A percentile compares a stretch with the other conserved stretches of the same genome.
phyloP scores from a whole-genome alignment of 192 early-diverging fungal species.

The Linnemannia zychae region DNA sequence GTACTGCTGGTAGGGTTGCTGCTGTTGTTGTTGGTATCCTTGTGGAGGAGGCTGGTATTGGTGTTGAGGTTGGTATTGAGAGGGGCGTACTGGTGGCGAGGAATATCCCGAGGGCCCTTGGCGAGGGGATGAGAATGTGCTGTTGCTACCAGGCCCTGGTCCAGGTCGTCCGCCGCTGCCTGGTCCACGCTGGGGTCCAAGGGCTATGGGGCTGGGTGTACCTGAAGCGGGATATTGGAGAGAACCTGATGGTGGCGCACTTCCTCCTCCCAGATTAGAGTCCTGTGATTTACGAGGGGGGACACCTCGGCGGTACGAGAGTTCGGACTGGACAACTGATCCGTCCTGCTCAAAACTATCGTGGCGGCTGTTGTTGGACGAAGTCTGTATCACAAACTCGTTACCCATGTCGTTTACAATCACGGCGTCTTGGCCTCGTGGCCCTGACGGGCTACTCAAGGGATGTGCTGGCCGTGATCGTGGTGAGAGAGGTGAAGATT shows the following conservation, averaged over 20 bases:
- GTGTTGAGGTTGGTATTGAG: constrained; percentile 24
- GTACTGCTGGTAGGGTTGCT: constrained; percentile 1
- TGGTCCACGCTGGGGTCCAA: constrained; percentile 4
- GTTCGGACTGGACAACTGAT: constrained; percentile 17
- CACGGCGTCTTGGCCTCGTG: not conserved
- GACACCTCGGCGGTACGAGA: not conserved
- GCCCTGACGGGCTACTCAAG: not conserved
- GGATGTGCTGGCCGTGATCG: constrained; percentile 5
- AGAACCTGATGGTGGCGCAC: not conserved
- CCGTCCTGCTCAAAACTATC: constrained; percentile 20
- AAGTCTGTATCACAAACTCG: constrained; percentile 35
- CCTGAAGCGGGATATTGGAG: not conserved
- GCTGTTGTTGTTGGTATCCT: not conserved
- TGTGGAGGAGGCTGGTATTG: constrained; percentile 12
- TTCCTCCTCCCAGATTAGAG: not conserved
- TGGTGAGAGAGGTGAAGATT: constrained; percentile 7
- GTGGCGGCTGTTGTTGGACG: not conserved
- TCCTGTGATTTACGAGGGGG: constrained; percentile 17
- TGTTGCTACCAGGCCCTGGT: constrained; percentile 4
- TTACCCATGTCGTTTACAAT: constrained; percentile 43
- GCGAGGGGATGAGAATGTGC: constrained; percentile 28
- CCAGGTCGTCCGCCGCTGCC: not conserved
- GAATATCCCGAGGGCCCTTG: constrained; percentile 25
- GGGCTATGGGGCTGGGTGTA: constrained; percentile 12
- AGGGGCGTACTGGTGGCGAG: not conserved